Base-by-base conservation (phyloP, 1,284 basidiomycete genomes). In the Mycena sp. region DNA sequence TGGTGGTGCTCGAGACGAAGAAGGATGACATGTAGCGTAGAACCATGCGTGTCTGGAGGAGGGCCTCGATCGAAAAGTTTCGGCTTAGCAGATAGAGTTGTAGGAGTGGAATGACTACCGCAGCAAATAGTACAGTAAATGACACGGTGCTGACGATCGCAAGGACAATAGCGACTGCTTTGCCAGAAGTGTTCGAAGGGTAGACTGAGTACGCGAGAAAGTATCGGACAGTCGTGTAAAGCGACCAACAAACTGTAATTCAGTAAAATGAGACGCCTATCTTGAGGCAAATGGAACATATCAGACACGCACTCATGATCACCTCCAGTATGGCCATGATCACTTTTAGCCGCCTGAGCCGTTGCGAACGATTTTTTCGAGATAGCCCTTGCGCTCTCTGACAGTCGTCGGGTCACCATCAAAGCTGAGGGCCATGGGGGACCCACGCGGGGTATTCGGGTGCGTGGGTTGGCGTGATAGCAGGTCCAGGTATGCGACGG, bases 151-250 rank as follows among this genome's bases (percentile, higher is more conserved):
- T 85, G 59, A 80, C 79, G 32, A 84, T 82, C 6, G 89, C 90
- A 14, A 95, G 81, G 1, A 80, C 80, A 16, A 92, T 75, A 4
- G 85, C 73, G 25, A 79, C 74, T 1, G 74, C 70, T 67, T 82
- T 81, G 43, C 83, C 80, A 25, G 69, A 71, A 25, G 69, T 67
- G 16, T 12, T n/a, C 14, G 81, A 77, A 2, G 76, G 60, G 70
- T 81, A 81, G 16, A 74, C 70, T 5, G 74, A 73, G 67, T 82
- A 87, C 11, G 87, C 86, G 12, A 90, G 67, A 71, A 83, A 87
- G 72, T 91, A 92, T 50, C 89, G 87, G 55, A 85, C 73, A 10
- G 83, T 80, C 65, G 82, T 87, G 72, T 89, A 91, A 4, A 79
- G 71, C 23, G 84, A 81, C 87, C 89, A 92, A 32, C 72, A 71